Evolutionary conservation across 306 rosid genomes (phyloP), one percentile per base, ranked within the genome.

Genomic region (Dryas octopetala): DNA sequence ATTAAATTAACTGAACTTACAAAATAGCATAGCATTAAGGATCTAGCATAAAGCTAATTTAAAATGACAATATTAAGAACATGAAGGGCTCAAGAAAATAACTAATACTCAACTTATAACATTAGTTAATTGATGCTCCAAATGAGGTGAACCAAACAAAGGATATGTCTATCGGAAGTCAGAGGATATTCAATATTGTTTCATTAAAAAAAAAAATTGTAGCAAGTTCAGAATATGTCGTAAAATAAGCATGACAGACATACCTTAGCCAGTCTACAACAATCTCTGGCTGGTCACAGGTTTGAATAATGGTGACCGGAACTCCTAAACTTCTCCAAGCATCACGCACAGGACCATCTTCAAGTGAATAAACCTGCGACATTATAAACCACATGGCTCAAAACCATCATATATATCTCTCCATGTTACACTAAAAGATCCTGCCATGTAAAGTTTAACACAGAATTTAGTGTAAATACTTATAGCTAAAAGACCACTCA

Each of bases 251-350:
- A 68, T 54, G 26, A 69, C 11, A 73, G 46, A 14, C 87, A 76
- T 96, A 96, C 99, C 76, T 90, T 63, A 96, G 93, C 98, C 99
- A 96, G 77, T 96, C 99, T 59, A 96, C 86, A 51, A 63, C 62
- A 72, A 77, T 80, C 81, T 71, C 80, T 7, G 74, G 57, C 73
- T 84, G 85, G 74, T 85, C 87, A 85, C 87, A 86, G 52, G 90
- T 77, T 80, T 71, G 88, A 80, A 88, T 80, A 67, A 90, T 58
- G 71, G 81, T 75, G n/a, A 90, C 76, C 4, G 89, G 87, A 79
- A 88, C 86, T 79, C 90, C 90, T 75, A 89, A 79, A 70, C 78
- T 85, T 80, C 68, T 88, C 99, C 99, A 96, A 71, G 77, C 81
- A 69, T 71, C 79, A 77, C 40, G 88, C 68, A 75, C 89, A 52